phyloP scores from a whole-genome alignment of 2,329 filamentous ascomycete species.

The Colletotrichum gloeosporioides region DNA sequence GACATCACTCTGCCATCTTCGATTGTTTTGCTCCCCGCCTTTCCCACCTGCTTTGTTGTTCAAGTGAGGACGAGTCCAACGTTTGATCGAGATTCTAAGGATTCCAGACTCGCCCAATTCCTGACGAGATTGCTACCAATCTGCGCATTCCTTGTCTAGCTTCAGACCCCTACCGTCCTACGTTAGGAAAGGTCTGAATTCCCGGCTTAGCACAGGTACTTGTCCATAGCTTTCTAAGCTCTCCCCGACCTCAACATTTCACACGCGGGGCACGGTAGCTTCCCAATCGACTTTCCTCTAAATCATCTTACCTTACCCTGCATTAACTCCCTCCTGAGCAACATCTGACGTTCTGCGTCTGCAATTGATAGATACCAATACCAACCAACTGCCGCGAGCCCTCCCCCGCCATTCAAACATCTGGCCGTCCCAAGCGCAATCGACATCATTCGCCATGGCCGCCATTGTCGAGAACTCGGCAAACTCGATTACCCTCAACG shows the following conservation, averaged over 20 bases:
- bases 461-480: constrained; percentile 41
- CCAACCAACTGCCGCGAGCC: neutral
- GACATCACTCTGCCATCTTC: neutral
- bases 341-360: constrained; percentile 7
- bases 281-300: neutral
- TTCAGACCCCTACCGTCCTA: constrained; percentile 18
- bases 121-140: constrained; percentile 18
- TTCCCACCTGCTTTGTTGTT: neutral
- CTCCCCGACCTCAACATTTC: constrained; percentile 18
- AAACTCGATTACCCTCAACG: constrained; percentile 46
- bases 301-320: neutral
- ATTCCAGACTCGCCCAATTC: constrained; percentile 3
- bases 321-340: neutral
- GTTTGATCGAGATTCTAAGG: neutral
- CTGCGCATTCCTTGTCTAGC: constrained; percentile 20
- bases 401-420: constrained; percentile 1
- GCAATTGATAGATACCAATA: neutral
- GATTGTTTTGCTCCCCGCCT: neutral
- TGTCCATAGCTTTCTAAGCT: constrained; percentile 4
- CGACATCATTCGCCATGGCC: constrained; percentile 3
- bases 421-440: neutral
- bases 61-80: neutral
- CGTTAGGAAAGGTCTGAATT: constrained; percentile 18
- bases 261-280: neutral
- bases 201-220: constrained; percentile 8